Evolutionary conservation across 1,139 yeast genomes (phyloP).

Genomic region (Groenewaldozyma sp.): DNA sequence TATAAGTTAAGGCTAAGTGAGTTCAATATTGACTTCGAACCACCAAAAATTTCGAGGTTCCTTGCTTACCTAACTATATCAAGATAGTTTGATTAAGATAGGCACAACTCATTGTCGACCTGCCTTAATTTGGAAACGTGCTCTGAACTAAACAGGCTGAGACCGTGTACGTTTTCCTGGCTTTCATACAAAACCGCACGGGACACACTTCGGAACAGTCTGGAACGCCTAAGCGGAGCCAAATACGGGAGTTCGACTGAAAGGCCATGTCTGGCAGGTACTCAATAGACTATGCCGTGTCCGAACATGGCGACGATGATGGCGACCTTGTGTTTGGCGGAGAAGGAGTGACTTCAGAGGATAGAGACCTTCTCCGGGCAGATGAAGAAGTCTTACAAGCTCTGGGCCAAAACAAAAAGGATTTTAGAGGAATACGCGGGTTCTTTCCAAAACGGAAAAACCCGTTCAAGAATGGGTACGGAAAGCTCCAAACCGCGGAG

Average conservation of each 20-base stretch:
- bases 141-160: too few relatives aligned
- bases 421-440: neutral
- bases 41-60: too few relatives aligned
- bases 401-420: constrained; percentile 7
- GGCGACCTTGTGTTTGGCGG: constrained; percentile 22
- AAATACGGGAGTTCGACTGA: constrained; percentile 1
- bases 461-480: neutral
- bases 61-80: too few relatives aligned
- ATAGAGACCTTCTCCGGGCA: constrained; percentile 22
- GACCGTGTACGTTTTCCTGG: too few relatives aligned
- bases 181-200: too few relatives aligned
- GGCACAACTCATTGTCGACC: too few relatives aligned
- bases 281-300: constrained; percentile 21
- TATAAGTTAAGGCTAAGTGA: too few relatives aligned
- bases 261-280: constrained; percentile 17
- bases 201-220: too few relatives aligned
- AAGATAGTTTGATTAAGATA: too few relatives aligned
- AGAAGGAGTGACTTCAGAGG: constrained; percentile 18
- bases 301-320: constrained; percentile 20
- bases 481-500: neutral
- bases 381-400: constrained; percentile 24
- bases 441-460: constrained; percentile 2
- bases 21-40: too few relatives aligned
- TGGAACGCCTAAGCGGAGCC: too few relatives aligned
- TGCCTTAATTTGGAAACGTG: too few relatives aligned